Conservation (phyloP, 768 basidiomycete genomes). For the Dictyophora rubrovolvata region DNA sequence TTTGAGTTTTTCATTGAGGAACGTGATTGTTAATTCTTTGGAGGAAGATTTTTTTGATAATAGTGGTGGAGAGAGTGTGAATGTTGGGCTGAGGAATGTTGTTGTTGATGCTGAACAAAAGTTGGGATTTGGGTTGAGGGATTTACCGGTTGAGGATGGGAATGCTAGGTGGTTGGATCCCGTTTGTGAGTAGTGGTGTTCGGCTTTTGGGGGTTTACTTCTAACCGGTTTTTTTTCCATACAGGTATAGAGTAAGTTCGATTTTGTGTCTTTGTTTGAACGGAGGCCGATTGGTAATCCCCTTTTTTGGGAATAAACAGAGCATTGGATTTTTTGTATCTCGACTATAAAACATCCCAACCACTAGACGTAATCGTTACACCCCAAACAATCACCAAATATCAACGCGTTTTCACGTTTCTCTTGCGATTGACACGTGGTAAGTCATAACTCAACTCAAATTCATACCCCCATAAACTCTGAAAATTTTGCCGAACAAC, state of each 20-base stretch:
- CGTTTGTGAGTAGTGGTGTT: slow-evolving; percentile 45
- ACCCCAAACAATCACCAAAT: slow-evolving; percentile 64
- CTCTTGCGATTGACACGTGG: slow-evolving; percentile 73
- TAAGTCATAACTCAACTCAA: slow-evolving; percentile 21
- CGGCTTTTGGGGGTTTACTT: background rate
- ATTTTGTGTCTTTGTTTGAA: background rate
- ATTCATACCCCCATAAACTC: slow-evolving; percentile 11
- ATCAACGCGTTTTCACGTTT: slow-evolving; percentile 75
- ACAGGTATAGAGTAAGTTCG: slow-evolving; percentile 44
- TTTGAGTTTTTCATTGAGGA: slow-evolving; percentile 70
- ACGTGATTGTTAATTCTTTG: slow-evolving; percentile 77
- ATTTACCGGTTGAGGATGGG: slow-evolving; percentile 52
- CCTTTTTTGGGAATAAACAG: slow-evolving; percentile 24
- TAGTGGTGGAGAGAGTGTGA: slow-evolving; percentile 10
- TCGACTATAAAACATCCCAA: slow-evolving; percentile 84
- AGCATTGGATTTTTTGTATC: slow-evolving; percentile 81
- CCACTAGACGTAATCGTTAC: slow-evolving; percentile 68
- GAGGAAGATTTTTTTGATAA: slow-evolving; percentile 21
- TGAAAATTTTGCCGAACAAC: background rate
- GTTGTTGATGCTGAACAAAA: slow-evolving; percentile 24
- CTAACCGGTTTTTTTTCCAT: too few relatives aligned
- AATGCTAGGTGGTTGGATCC: slow-evolving; percentile 77
- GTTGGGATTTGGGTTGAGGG: slow-evolving; percentile 77
- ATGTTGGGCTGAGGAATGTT: slow-evolving; percentile 14
- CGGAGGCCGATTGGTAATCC: background rate